Evolutionary conservation across 2,329 filamentous ascomycete genomes (phyloP).

Genomic region (Chrysoporthe deuterocubensis): DNA sequence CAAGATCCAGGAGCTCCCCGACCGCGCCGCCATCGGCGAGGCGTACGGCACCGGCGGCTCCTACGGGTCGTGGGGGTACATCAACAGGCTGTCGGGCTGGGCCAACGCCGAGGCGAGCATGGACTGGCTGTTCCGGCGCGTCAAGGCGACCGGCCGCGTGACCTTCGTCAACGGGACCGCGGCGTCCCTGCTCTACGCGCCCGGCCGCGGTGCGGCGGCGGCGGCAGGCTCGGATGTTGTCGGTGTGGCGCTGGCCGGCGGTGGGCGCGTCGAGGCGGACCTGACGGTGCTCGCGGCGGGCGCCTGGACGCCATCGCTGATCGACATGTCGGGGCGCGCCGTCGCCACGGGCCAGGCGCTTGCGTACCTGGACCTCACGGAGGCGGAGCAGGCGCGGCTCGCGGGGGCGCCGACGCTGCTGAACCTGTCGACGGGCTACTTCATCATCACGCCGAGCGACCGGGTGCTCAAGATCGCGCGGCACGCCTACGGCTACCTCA

Average conservation of each 20-base stretch:
- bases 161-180: constrained; percentile 57
- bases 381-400: constrained; percentile 70
- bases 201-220: background rate
- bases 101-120: constrained; percentile 75
- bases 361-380: constrained; percentile 75
- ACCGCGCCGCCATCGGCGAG: constrained; percentile 47
- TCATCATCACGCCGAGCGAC: constrained; percentile 71
- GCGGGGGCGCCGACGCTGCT: constrained; percentile 71
- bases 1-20: constrained; percentile 51
- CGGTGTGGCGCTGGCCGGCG: constrained; percentile 57
- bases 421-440: constrained; percentile 72
- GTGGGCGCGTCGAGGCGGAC: constrained; percentile 50
- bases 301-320: constrained; percentile 79
- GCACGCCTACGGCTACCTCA: constrained; percentile 71
- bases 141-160: constrained; percentile 60
- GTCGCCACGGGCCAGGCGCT: constrained; percentile 83
- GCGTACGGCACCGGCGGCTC: constrained; percentile 53
- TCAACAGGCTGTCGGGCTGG: constrained; percentile 79
- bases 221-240: constrained; percentile 24
- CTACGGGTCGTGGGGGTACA: constrained; percentile 70
- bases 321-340: constrained; percentile 77
- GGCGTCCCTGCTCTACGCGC: constrained; percentile 44
- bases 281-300: constrained; percentile 82
- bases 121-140: constrained; percentile 62
- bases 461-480: constrained; percentile 70